Conservation (phyloP, 1,284 basidiomycete species). For the Puccinia novopanici region DNA sequence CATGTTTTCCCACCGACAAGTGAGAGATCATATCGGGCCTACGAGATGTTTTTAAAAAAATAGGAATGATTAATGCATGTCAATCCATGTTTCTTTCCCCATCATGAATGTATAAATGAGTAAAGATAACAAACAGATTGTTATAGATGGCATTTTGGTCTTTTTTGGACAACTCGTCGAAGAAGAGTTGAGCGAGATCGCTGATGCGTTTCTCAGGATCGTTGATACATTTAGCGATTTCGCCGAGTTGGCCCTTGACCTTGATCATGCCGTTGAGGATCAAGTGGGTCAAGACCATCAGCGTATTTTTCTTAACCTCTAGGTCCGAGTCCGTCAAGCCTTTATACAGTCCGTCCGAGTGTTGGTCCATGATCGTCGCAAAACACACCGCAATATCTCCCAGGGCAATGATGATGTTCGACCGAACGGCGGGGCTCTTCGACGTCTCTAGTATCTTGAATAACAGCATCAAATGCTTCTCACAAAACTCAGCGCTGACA, state of each 20-base stretch:
- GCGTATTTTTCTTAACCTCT: constrained; percentile 96
- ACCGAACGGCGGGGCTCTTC: constrained; percentile 81
- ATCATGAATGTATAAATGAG: neutral
- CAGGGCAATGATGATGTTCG: constrained; percentile 94
- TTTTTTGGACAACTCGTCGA: constrained; percentile 89
- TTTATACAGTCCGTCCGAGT: constrained; percentile 78
- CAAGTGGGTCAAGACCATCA: constrained; percentile 97
- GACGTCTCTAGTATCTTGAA: constrained; percentile 93
- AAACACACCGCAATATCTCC: constrained; percentile 97
- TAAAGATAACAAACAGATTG: constrained; percentile 71
- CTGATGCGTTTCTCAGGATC: constrained; percentile 85
- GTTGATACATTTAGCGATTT: constrained; percentile 98
- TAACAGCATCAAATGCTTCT: constrained; percentile 79
- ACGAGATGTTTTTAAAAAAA: neutral
- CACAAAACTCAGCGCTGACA: constrained; percentile 90
- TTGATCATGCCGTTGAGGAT: constrained; percentile 99
- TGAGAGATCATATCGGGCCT: constrained; percentile 68
- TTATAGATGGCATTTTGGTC: constrained; percentile 96
- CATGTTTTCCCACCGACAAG: constrained; percentile 86
- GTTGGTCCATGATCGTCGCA: constrained; percentile 93
- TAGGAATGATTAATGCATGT: too few relatives aligned
- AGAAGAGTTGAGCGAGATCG: constrained; percentile 95
- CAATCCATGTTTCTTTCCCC: too few relatives aligned
- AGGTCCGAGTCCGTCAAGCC: constrained; percentile 83
- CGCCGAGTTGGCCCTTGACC: constrained; percentile 96